Percentiles rank a stretch among this genome's conserved stretches.
Evolutionary conservation across 2,329 filamentous ascomycete species (phyloP).

Genomic region (Fusarium mangiferae): DNA sequence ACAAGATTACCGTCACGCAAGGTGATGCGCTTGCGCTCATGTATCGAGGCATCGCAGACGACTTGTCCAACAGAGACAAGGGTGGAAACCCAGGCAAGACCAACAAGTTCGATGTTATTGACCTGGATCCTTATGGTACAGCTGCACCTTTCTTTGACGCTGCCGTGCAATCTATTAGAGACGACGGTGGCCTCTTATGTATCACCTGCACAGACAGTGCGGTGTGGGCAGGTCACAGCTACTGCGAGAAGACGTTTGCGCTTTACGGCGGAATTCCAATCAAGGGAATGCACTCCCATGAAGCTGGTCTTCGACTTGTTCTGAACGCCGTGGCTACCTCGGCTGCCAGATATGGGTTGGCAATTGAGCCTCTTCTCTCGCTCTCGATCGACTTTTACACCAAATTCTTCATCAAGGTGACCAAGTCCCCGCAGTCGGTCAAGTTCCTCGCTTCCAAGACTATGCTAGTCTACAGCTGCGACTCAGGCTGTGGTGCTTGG

Average conservation of each 20-base stretch:
- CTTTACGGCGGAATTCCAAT: slow-evolving; percentile 92
- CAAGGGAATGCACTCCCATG: slow-evolving; percentile 87
- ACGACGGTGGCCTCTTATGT: slow-evolving; percentile 89
- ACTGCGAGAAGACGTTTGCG: slow-evolving; percentile 92
- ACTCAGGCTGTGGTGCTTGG: slow-evolving; percentile 92
- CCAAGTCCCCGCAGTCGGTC: slow-evolving; percentile 82
- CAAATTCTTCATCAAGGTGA: slow-evolving; percentile 85
- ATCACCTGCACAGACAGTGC: slow-evolving; percentile 97
- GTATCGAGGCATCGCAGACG: slow-evolving; percentile 76
- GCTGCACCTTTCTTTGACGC: slow-evolving; percentile 93
- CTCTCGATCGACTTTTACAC: slow-evolving; percentile 97
- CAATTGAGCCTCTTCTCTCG: slow-evolving; percentile 90
- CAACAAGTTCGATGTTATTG: slow-evolving; percentile 87
- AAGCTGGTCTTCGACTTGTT: slow-evolving; percentile 88
- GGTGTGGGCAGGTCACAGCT: slow-evolving; percentile 93
- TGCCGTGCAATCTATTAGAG: slow-evolving; percentile 83
- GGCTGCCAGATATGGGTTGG: slow-evolving; percentile 85
- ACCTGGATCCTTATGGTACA: slow-evolving; percentile 95
- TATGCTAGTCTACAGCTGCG: slow-evolving; percentile 93
- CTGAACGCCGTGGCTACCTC: slow-evolving; percentile 82
- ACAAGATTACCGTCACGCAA: slow-evolving; percentile 76
- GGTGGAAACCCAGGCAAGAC: slow-evolving; percentile 52
- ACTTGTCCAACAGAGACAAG: slow-evolving; percentile 56
- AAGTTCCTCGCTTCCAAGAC: slow-evolving; percentile 92
- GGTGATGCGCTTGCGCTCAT: slow-evolving; percentile 92